Base-by-base conservation (phyloP, 1,284 basidiomycete species). In the Leucoagaricus sp. region DNA sequence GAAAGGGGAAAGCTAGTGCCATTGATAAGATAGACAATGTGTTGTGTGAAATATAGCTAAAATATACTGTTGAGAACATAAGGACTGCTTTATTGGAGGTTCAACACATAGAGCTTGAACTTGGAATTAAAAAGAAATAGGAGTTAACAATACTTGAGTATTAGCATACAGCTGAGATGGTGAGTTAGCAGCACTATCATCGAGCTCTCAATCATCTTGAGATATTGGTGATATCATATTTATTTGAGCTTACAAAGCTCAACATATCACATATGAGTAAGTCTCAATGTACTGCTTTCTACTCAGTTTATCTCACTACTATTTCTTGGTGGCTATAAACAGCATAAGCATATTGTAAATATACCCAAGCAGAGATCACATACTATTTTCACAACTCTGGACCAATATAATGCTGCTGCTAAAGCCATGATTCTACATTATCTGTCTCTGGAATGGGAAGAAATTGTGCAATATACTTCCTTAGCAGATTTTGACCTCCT, bases 401-500 rank as follows among this genome's bases (percentile, higher is more conserved):
- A 61, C 1, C 12, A 40, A 3, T 68, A 66, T 44, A 69, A 69
- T 28, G 19, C 21, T 2, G 61, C 63, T 12, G 61, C 67, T 8
- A 10, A 33, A 0, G 12, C 33, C 5, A 41, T 66, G 1, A 50
- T 36, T 9, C 65, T 60, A 8, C 60, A 54, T 10, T 53, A 33
- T 0, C 59, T 45, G 5, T 21, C 36, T 4, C 60, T 72, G 8
- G 13, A 50, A 7, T 72, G 67, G 63, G 55, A 64, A 0, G 50
- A 69, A n/a, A 61, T 74, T 6, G 58, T 68, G 3, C 58, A 68
- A 9, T 68, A 69, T 52, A 58, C 59, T 0, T 70, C 69, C 21
- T 59, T 74, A 0, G 63, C 66, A 2, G 67, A 75, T 19, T 74
- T 75, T 41, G 68, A 71, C 34, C 60, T 75, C 1, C 64, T 76